Conservation (phyloP, 441 rosid species). For the Capsella rubella region DNA sequence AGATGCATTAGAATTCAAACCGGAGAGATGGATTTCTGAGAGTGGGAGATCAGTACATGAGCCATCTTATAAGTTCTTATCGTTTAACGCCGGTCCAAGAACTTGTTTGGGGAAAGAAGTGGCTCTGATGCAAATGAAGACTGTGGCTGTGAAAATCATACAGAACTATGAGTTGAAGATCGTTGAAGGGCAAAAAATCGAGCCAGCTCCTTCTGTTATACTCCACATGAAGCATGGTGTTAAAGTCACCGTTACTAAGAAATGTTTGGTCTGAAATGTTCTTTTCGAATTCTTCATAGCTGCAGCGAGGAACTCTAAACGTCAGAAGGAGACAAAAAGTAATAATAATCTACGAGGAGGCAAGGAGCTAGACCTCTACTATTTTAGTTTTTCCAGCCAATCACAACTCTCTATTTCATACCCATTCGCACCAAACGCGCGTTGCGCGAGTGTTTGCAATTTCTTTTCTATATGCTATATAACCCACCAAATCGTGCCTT, state of each 20-base stretch:
- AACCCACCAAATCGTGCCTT: too few species aligned
- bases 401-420: too few species aligned
- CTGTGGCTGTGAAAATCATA: conserved; percentile 39
- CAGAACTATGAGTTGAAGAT: conserved; percentile 37
- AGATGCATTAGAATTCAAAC: conserved; percentile 46
- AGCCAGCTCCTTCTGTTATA: conserved; percentile 37
- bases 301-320: too few species aligned
- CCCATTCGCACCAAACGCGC: too few species aligned
- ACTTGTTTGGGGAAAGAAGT: conserved; percentile 53
- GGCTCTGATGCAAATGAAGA: conserved; percentile 47
- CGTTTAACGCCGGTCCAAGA: conserved; percentile 52
- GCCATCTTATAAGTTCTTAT: conserved; percentile 46
- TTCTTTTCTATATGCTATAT: too few species aligned
- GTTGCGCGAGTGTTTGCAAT: too few species aligned
- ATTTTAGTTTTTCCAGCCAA: too few species aligned
- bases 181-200: conserved; percentile 39
- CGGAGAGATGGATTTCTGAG: conserved; percentile 53
- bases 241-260: conserved; percentile 40
- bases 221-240: conserved; percentile 43
- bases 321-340: too few species aligned
- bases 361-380: too few species aligned
- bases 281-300: too few species aligned
- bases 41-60: conserved; percentile 41
- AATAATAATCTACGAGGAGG: too few species aligned
- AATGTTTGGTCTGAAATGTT: conserved; percentile 20